Evolutionary conservation across 1,284 basidiomycete species (phyloP).

Genomic region (Trametes sp.): DNA sequence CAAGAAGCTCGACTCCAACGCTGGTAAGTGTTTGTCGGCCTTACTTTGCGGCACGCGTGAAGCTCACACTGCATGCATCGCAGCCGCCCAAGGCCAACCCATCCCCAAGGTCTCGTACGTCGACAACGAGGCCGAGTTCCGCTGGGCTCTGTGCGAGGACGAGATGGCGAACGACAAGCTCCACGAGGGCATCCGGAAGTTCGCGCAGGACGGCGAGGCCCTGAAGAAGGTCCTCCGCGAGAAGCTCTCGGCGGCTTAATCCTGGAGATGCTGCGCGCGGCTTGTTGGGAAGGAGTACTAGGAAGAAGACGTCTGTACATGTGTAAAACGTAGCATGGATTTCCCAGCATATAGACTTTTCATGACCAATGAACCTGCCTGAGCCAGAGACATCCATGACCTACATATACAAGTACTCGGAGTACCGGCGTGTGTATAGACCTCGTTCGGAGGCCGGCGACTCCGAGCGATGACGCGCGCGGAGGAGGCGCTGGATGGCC

Average conservation of each 20-base stretch:
- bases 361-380: neutral
- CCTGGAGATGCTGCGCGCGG: neutral
- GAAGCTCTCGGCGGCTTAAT: constrained; percentile 74
- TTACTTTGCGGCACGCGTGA: no score
- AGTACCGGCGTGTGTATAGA: no score
- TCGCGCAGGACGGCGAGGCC: constrained; percentile 93
- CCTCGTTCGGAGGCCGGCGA: neutral
- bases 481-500: neutral
- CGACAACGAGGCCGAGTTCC: constrained; percentile 96
- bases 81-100: constrained; percentile 64
- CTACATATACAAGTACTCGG: no score
- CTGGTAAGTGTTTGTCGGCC: constrained; percentile 54
- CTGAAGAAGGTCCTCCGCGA: constrained; percentile 86
- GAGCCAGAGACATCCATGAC: no score
- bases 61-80: neutral
- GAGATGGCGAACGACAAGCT: constrained; percentile 96
- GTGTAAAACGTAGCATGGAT: constrained; percentile 25
- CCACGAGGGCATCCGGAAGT: constrained; percentile 97
- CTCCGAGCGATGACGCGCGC: neutral
- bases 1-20: constrained; percentile 81
- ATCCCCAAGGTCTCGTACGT: constrained; percentile 87
- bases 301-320: constrained; percentile 20
- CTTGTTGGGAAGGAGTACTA: constrained; percentile 4
- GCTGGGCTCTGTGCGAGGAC: constrained; percentile 91
- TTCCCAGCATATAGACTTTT: constrained; percentile 10